Evolutionary conservation across 2,329 filamentous ascomycete genomes (phyloP), one percentile per base, ranked within the genome.

Genomic region (Aspergillus tubingensis): DNA sequence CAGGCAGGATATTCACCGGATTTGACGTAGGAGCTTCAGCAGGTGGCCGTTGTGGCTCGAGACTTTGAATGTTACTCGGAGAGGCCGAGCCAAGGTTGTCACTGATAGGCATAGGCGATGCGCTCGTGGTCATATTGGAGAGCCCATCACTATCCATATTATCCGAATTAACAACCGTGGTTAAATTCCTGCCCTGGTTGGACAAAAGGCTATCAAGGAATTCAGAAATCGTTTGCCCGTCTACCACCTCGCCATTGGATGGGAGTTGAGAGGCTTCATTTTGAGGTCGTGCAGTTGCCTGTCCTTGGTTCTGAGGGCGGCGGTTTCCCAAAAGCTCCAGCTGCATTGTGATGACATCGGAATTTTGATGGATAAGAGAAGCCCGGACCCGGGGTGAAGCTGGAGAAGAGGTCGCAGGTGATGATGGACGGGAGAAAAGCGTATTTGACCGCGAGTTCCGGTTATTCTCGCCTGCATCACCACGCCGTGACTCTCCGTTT

Each of bases 261-360:
- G 52, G 62, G 44, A 38, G 60, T 25, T 32, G 62, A 44, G 60
- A 65, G 43, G 27, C 49, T 11, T 65, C 59, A 44, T 61, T 65
- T 21, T 60, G 62, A 4, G 59, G 36, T 36, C 63, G 55, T 10
- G 65, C 53, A 57, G 58, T 63, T 43, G 54, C 53, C 47, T 67
- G 65, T 15, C 61, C 54, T 10, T 68, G 65, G 21, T 63, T 59
- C 25, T 69, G 66, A 3, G 65, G 58, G 54, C 66, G 69, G 36
- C 71, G 74, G 55, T 72, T 74, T 8, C 72, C 72, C 49, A 78
- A 58, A 8, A 80, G 64, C 54, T 79, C 77, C 41, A 80, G 62
- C 53, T 80, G 76, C 77, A 79, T 79, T 3, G 77, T 79, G 50
- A 79, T 77, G 2, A 78, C 70, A 59, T 79, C 77, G 1, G 77